Evolutionary conservation across 1,284 basidiomycete species (phyloP).

Genomic region (Vanrija humicola): DNA sequence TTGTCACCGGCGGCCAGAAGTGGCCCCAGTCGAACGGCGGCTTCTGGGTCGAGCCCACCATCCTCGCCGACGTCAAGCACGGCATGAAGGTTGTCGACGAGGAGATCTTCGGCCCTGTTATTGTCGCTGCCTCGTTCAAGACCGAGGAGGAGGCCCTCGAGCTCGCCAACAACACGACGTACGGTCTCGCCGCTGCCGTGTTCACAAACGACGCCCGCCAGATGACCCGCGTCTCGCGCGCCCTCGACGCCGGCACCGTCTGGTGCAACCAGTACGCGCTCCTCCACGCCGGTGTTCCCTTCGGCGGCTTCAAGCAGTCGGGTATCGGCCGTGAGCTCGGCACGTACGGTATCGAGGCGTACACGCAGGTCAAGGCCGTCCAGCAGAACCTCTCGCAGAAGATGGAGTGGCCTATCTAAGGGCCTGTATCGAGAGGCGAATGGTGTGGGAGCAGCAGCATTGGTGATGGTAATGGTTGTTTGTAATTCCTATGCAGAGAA

Average conservation of each 20-base stretch:
- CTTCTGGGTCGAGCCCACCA: conserved; percentile 49
- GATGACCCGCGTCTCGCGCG: conserved; percentile 75
- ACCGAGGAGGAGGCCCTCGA: conserved; percentile 54
- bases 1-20: conserved; percentile 68
- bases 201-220: conserved; percentile 85
- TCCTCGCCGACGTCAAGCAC: conserved; percentile 39
- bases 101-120: conserved; percentile 53
- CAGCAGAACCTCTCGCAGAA: conserved; percentile 62
- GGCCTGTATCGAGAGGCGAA: too few relatives aligned
- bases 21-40: conserved; percentile 38
- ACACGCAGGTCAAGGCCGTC: conserved; percentile 78
- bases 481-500: too few relatives aligned
- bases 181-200: conserved; percentile 82
- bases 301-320: conserved; percentile 85
- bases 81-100: conserved; percentile 43
- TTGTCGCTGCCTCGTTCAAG: conserved; percentile 48
- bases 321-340: conserved; percentile 82
- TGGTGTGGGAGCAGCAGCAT: too few relatives aligned
- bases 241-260: conserved; percentile 72
- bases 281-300: conserved; percentile 77
- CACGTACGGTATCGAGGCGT: conserved; percentile 76
- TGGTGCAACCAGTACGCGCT: conserved; percentile 88
- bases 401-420: conserved; percentile 19
- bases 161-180: conserved; percentile 76
- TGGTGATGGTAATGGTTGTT: too few relatives aligned